phyloP scores from a whole-genome alignment of 345 rosid species.

The Populus alba region DNA sequence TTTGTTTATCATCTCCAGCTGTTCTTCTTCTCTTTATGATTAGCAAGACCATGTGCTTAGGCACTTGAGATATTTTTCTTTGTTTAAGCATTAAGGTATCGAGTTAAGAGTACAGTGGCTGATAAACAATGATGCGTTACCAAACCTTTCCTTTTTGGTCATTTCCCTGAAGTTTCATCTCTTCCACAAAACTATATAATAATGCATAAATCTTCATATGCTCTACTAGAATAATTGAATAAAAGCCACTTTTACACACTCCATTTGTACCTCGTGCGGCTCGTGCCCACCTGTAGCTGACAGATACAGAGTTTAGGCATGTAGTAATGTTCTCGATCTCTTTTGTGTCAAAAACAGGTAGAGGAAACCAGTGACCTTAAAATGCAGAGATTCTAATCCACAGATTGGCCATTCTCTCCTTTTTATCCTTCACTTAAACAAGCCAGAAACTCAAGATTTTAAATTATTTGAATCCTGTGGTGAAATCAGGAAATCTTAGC shows the following conservation, averaged over 20 bases:
- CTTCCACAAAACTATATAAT: neutral
- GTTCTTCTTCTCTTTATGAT: neutral
- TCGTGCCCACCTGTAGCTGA: neutral
- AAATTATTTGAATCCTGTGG: neutral
- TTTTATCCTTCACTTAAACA: neutral
- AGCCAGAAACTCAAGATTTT: neutral
- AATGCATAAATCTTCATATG: neutral
- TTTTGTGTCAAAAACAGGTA: neutral
- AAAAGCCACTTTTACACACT: neutral
- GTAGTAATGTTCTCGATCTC: neutral
- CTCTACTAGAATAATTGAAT: neutral
- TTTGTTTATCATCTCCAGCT: conserved; percentile 4
- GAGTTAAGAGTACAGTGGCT: neutral
- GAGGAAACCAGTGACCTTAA: neutral
- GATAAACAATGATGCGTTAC: neutral
- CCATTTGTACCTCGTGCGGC: neutral
- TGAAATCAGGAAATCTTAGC: neutral
- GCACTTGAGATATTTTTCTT: neutral
- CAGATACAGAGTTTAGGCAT: neutral
- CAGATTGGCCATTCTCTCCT: neutral
- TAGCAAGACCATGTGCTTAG: neutral
- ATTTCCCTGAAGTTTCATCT: conserved; percentile 14
- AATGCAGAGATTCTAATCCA: neutral
- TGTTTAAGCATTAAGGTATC: neutral
- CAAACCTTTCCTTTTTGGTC: conserved; percentile 6